Conservation (phyloP, 2,329 filamentous ascomycete species). For the Harringtonia aguacate region DNA sequence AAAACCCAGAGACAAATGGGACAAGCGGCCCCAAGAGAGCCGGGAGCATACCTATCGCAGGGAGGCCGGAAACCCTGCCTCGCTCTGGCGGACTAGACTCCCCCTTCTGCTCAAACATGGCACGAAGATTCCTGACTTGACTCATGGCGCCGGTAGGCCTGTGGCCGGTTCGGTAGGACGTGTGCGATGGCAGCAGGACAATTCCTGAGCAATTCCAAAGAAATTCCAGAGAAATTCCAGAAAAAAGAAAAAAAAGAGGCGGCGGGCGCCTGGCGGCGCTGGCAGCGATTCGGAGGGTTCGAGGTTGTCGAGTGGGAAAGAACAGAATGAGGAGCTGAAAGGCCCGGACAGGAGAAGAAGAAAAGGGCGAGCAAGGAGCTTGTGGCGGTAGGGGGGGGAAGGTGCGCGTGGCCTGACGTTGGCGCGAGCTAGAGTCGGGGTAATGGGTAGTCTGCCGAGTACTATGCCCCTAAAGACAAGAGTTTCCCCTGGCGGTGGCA, state of each 20-base stretch:
- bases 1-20: slow-evolving; percentile 11
- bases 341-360: not conserved
- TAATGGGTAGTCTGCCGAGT: too few relatives aligned
- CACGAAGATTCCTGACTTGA: slow-evolving; percentile 63
- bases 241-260: not conserved
- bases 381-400: too few relatives aligned
- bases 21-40: too few relatives aligned
- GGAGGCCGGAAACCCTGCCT: slow-evolving; percentile 54
- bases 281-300: not conserved
- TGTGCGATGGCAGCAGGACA: too few relatives aligned
- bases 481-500: too few relatives aligned
- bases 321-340: not conserved
- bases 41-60: slow-evolving; percentile 33
- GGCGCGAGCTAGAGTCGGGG: too few relatives aligned
- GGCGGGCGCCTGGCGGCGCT: not conserved
- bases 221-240: too few relatives aligned
- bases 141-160: slow-evolving; percentile 39
- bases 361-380: too few relatives aligned
- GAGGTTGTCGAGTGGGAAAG: not conserved
- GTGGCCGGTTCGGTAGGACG: not conserved
- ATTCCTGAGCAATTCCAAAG: too few relatives aligned
- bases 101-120: slow-evolving; percentile 69
- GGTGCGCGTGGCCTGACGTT: too few relatives aligned
- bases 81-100: slow-evolving; percentile 55
- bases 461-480: too few relatives aligned